Conservation (phyloP, 768 basidiomycete species). For the Grammothele lineata region DNA sequence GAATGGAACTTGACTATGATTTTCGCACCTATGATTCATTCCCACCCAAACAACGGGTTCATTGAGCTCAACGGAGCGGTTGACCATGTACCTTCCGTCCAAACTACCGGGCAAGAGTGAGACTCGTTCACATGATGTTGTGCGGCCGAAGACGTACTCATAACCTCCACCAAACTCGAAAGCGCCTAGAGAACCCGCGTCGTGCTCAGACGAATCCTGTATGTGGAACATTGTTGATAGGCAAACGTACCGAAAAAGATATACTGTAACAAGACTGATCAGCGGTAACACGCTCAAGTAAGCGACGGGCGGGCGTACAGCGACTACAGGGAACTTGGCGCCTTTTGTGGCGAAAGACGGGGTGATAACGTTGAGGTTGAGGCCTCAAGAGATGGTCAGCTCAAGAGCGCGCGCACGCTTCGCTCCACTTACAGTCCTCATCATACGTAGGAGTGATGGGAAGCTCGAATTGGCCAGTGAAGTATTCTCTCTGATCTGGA, state of each 20-base stretch:
- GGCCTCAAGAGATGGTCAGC: neutral
- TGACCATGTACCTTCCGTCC: neutral
- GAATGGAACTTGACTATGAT: neutral
- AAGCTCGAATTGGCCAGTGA: neutral
- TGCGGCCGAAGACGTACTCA: neutral
- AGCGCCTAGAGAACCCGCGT: neutral
- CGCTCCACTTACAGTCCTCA: neutral
- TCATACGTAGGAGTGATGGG: neutral
- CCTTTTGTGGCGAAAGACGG: neutral
- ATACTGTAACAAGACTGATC: neutral
- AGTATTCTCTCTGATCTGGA: neutral
- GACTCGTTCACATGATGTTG: too few relatives aligned
- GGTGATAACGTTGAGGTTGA: neutral
- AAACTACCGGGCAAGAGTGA: neutral
- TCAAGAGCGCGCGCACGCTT: neutral
- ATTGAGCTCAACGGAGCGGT: neutral
- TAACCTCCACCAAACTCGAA: neutral
- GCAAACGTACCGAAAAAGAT: neutral
- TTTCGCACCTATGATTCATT: neutral
- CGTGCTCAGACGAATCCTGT: too few relatives aligned
- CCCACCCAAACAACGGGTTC: neutral
- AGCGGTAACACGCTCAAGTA: neutral
- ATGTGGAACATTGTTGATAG: too few relatives aligned
- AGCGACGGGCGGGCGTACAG: neutral
- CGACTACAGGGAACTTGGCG: neutral